A percentile compares a stretch with the other conserved stretches of the same genome.
phyloP scores from a whole-genome alignment of 306 rosid genomes.

The Casuarina cunninghamiana region DNA sequence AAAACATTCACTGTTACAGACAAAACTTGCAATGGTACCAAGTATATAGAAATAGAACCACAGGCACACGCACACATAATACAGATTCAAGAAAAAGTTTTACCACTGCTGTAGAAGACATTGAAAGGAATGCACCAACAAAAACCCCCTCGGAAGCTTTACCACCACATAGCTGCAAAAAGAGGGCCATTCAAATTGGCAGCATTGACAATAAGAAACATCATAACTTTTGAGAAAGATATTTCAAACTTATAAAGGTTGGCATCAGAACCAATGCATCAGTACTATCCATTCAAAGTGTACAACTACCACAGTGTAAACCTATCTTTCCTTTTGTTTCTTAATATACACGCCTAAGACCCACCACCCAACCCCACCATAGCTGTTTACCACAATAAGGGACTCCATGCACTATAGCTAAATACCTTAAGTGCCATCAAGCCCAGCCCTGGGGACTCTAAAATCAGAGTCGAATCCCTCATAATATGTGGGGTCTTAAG shows the following conservation, averaged over 20 bases:
- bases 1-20: not conserved
- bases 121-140: conserved; percentile 82
- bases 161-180: conserved; percentile 94
- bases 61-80: conserved; percentile 19
- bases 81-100: conserved; percentile 24
- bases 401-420: not conserved
- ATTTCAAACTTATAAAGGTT: conserved; percentile 8
- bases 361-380: not conserved
- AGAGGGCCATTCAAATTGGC: conserved; percentile 42
- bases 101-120: conserved; percentile 99
- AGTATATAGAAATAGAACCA: not conserved
- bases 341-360: not conserved
- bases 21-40: conserved; percentile 9
- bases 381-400: not conserved
- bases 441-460: too few species aligned
- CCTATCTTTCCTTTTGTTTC: not conserved
- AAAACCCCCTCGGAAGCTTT: conserved; percentile 91
- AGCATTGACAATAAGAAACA: conserved; percentile 30
- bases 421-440: too few species aligned
- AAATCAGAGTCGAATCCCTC: too few species aligned
- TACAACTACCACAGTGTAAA: not conserved
- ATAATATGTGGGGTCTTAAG: conserved; percentile 15
- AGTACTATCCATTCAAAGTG: not conserved
- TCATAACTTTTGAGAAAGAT: conserved; percentile 17
- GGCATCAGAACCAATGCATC: not conserved